Base-by-base conservation (phyloP, 2,329 filamentous ascomycete species). In the Microcyclosporella mali region DNA sequence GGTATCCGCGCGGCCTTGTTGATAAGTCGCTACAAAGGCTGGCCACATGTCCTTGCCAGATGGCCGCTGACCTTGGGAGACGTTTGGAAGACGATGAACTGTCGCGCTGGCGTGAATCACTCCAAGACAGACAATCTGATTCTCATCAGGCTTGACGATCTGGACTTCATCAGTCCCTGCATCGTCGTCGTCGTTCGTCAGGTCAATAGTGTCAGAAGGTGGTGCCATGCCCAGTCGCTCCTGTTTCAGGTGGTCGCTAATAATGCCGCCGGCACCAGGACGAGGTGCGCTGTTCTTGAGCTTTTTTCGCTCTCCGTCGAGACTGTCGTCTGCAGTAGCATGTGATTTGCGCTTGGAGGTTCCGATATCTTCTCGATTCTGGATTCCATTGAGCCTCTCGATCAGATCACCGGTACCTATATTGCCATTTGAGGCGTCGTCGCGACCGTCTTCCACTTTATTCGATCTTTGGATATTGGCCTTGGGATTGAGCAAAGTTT, bases 371-470 rank as follows among this genome's bases (percentile, higher is more conserved):
- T 48, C 70, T 18, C 88, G 83, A 39, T 82, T 75, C 52, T 85
- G 76, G 11, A 94, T 77, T 52, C 83, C 81, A 61, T 89, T 86
- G 60, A 88, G 72, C 25, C 79, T 77, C 63, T 94, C 86, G 34
- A 94, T 78, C 68, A 88, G 78, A 42, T 68, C 67, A 8, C 74
- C 72, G 52, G 79, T 73, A 18, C 78, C 76, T 12, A 42, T 27
- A 11, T 17, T 19, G 7, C 19, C 33, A 33, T 37, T 19, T 46
- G 29, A 39, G 28, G 21, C 41, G n/a, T n/a, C n/a, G 14, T 33
- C 14, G 35, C 31, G 31, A 19, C 31, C 49, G n/a, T n/a, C n/a
- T n/a, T n/a, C n/a, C n/a, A n/a, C n/a, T n/a, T n/a, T n/a, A n/a
- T n/a, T n/a, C n/a, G n/a, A n/a, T n/a, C n/a, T n/a, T n/a, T n/a